phyloP scores from a whole-genome alignment of 1,284 basidiomycete species.

The Tylopilus sp. region DNA sequence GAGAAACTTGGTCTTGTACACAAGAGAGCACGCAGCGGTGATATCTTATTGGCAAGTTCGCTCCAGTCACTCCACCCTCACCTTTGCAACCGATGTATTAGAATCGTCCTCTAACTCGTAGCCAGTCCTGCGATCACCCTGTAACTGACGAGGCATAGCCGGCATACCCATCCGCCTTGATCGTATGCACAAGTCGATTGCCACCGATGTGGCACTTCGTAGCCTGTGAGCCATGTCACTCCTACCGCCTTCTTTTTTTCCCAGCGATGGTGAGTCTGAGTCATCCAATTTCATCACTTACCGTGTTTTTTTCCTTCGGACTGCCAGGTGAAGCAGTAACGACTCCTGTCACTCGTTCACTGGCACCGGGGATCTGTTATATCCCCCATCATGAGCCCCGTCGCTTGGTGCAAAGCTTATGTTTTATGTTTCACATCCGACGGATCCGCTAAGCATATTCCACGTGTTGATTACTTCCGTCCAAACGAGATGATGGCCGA shows the following conservation, averaged over 20 bases:
- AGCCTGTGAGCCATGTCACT: neutral
- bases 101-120: neutral
- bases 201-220: slow-evolving; percentile 5
- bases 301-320: neutral
- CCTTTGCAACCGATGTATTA: neutral
- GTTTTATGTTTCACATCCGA: slow-evolving; percentile 15
- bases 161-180: neutral
- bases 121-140: neutral
- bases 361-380: neutral
- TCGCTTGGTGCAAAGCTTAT: slow-evolving; percentile 6
- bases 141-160: neutral
- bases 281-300: neutral
- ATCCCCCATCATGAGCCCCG: neutral
- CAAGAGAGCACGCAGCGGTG: neutral
- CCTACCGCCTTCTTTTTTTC: neutral
- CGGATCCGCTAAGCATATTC: slow-evolving; percentile 7
- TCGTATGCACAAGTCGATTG: neutral
- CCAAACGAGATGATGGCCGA: neutral
- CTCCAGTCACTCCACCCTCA: neutral
- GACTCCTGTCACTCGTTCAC: neutral
- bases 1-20: too few relatives aligned
- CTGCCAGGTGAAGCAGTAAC: neutral
- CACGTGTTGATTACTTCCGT: slow-evolving; percentile 18
- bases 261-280: neutral
- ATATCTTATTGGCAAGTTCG: neutral